These are phyloP conservation scores for Hirschfeldia incana DNA, from an alignment of 345 rosid species.

Conservation along the genomic window DNA sequence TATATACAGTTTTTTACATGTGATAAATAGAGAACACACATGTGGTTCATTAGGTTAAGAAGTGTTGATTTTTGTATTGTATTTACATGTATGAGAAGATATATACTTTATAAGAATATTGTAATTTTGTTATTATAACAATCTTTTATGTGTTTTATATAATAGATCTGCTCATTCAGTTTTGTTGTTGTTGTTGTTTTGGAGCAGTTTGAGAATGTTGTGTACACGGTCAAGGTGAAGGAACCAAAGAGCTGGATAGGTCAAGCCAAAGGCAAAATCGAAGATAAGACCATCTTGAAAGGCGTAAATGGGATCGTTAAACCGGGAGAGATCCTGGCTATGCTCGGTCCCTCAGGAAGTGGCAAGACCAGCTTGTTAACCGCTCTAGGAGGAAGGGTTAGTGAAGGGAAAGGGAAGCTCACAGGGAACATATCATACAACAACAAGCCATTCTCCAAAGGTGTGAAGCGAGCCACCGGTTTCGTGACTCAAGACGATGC, in stretches of 20 bases:
- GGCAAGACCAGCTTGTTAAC: constrained; percentile 58
- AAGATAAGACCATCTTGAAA: constrained; percentile 49
- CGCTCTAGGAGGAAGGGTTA: constrained; percentile 53
- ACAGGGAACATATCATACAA: constrained; percentile 51
- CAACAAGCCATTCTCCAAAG: constrained; percentile 43
- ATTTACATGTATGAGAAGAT: not conserved
- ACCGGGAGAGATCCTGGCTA: constrained; percentile 61
- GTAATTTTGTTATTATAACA: not conserved
- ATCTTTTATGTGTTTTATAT: not conserved
- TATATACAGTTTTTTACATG: not conserved
- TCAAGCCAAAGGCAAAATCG: constrained; percentile 26
- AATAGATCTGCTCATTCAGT: constrained; percentile 2
- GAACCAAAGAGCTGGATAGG: constrained; percentile 23
- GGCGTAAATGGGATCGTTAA: constrained; percentile 52
- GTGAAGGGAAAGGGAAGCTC: constrained; percentile 36
- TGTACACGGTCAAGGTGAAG: constrained; percentile 45
- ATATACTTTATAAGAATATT: not conserved
- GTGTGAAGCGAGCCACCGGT: constrained; percentile 50
- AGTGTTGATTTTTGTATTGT: not conserved
- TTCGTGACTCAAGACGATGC: constrained; percentile 69
- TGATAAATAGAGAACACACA: constrained; percentile 1
- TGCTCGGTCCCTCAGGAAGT: constrained; percentile 63
- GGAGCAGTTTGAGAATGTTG: constrained; percentile 56
- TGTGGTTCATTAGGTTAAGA: constrained; percentile 3
- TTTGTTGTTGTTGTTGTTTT: constrained; percentile 8